A percentile compares a stretch with the other conserved stretches of the same genome.
These are phyloP conservation scores for Hortiboletus flavorubellus DNA, from an alignment of 768 basidiomycete genomes.

Conservation along the genomic window DNA sequence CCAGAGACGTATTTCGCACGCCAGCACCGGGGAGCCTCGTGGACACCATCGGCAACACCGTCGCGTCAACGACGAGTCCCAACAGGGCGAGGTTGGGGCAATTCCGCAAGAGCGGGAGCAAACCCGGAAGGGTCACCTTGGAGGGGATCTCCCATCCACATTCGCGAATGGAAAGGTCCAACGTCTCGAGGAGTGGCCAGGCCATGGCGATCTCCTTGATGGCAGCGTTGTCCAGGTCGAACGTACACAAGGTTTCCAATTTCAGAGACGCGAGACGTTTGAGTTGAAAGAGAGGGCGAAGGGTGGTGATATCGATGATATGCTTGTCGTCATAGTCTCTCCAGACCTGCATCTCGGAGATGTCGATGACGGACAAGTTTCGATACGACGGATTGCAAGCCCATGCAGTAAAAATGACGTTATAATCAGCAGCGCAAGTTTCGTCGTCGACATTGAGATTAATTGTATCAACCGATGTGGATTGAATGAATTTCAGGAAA, in stretches of 20 bases:
- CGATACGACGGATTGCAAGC: constrained; percentile 21
- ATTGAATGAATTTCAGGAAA: constrained; percentile 27
- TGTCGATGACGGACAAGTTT: constrained; percentile 26
- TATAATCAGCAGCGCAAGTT: constrained; percentile 26
- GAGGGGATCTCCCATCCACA: constrained; percentile 31
- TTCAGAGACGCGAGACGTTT: constrained; percentile 21
- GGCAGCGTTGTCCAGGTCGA: constrained; percentile 21
- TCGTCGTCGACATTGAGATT: constrained; percentile 33
- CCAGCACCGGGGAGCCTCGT: constrained; percentile 16
- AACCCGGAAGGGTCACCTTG: constrained; percentile 24
- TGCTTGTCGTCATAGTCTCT: constrained; percentile 30
- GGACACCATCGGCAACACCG: constrained; percentile 9
- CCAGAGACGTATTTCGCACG: constrained; percentile 23
- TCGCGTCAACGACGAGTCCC: constrained; percentile 30
- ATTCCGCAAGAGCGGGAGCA: constrained; percentile 19
- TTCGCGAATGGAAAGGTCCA: constrained; percentile 29
- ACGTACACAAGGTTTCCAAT: constrained; percentile 29
- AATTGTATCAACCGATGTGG: constrained; percentile 28
- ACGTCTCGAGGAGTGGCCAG: constrained; percentile 27
- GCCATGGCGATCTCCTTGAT: constrained; percentile 25
- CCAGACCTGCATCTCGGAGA: constrained; percentile 31
- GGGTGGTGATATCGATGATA: constrained; percentile 23
- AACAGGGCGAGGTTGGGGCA: constrained; percentile 26
- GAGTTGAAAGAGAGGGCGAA: constrained; percentile 27
- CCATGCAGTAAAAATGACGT: constrained; percentile 23